Base-by-base conservation (phyloP, 352 stramenopile genomes). In the Phytophthora kernoviae region DNA sequence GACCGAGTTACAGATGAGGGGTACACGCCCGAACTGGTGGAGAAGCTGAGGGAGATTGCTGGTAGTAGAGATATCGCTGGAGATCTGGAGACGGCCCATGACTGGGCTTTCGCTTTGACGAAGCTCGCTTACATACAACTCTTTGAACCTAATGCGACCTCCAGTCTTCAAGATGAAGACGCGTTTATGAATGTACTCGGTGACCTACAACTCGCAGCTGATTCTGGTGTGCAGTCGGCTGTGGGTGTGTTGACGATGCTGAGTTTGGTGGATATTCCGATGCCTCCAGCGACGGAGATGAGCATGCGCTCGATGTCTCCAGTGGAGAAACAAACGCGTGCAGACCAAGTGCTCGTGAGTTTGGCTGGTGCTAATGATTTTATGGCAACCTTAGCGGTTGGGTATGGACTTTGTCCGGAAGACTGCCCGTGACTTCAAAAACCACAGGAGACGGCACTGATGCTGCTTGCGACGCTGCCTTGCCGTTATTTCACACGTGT, bases 101-200 rank as follows among this genome's bases (percentile, higher is more conserved):
- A 90, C 53, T 88, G 72, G 65, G 62, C 68, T 1, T 78, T 78
- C 39, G 81, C 81, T 7, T 62, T 81, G 33, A 82, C 85, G 37
- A 72, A 72, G 27, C 62, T 89, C 15, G 82, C 81, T n/a, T 87
- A 77, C 56, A 71, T 80, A 48, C 67, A 75, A 42, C 73, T 91
- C 2, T 90, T 91, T 54, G 78, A 89, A 24, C 70, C 77, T 0
- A 57, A 55, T 12, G 34, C 11, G 2, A 26, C 53, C 22, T 34
- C 51, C 0, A 36, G 32, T 17, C 45, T 11, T 5, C 18, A 18
- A n/a, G 33, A 59, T 21, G 50, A 71, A 5, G 61, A 71, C 14
- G 2, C 50, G 7, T 88, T 85, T 56, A 48, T 70, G 15, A 48
- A 72, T 20, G 79, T 79, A 10, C 69, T 90, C 22, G 45, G 58